These are phyloP conservation scores for Thyridium curvatum DNA, from an alignment of 2,329 filamentous ascomycete species.

Conservation along the genomic window DNA sequence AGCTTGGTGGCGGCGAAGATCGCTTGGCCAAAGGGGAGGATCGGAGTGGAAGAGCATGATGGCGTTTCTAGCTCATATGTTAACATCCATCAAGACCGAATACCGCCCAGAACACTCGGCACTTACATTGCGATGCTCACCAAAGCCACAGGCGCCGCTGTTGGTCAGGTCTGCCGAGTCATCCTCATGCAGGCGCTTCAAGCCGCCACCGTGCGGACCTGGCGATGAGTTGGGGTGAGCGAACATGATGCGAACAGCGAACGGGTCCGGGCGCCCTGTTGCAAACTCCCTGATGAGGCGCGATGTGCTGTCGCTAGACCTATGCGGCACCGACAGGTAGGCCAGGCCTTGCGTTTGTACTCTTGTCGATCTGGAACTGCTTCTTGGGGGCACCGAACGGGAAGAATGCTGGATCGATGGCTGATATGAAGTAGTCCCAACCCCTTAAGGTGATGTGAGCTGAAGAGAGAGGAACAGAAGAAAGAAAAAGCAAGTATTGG, in stretches of 20 bases:
- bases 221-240: constrained; percentile 1
- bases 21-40: constrained; percentile 33
- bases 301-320: not conserved
- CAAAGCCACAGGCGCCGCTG: constrained; percentile 32
- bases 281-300: not conserved
- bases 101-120: not conserved
- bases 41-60: constrained; percentile 46
- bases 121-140: constrained; percentile 44
- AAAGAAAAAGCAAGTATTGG: no score
- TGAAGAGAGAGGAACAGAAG: no score
- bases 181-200: constrained; percentile 41
- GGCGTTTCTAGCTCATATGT: constrained; percentile 38
- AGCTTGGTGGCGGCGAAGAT: constrained; percentile 20
- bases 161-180: constrained; percentile 28
- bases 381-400: no score
- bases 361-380: no score
- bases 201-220: constrained; percentile 26
- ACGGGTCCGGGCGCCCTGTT: not conserved
- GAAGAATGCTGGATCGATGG: no score
- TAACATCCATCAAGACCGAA: constrained; percentile 1
- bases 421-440: no score
- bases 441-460: no score
- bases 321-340: no score
- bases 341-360: no score
- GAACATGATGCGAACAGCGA: constrained; percentile 7